Evolutionary conservation across 2,329 filamentous ascomycete genomes (phyloP), one percentile per base, ranked within the genome.

Genomic region (Alternaria atra): DNA sequence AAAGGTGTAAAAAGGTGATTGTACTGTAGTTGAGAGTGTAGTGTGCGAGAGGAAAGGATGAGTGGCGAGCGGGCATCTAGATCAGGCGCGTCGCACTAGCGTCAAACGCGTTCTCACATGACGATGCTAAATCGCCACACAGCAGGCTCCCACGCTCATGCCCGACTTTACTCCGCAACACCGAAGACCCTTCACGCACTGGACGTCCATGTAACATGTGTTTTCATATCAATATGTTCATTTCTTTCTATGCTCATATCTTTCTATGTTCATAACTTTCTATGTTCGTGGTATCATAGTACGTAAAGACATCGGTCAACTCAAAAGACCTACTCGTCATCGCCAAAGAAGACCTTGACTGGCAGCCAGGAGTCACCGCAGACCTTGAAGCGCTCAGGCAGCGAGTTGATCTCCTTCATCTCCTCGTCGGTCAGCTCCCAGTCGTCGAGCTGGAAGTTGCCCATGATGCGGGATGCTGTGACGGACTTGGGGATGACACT

Each of bases 401-500:
- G 84, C 71, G 81, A 85, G 72, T 88, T 87, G 51, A 97, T 83
- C 79, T 86, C 83, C 70, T 85, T 84, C 52, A 94, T 78, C 82
- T 97, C 92, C 47, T 92, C 91, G 4, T 86, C 85, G 4, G 86
- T 89, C 79, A 96, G 81, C 60, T 87, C 83, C 88, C 89, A 94
- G 54, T 90, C 91, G 77, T 93, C 87, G 25, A 83, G 83, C 77
- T 90, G 86, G 70, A 89, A 92, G 84, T 97, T 96, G 64, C 83
- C 86, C 80, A 91, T 84, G 73, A 97, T 93, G 42, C 92, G 87
- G 54, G 83, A 84, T 68, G 88, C 86, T 67, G 87, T 93, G 60
- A 94, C 90, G 53, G 87, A 91, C 86, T 97, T 97, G 72, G 92
- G 92, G 72, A 97, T 93, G 53, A 97, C 92, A 67, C 88, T 91